Base-by-base conservation (phyloP, 805 yeast species). In the Blastobotrys peoriensis region DNA sequence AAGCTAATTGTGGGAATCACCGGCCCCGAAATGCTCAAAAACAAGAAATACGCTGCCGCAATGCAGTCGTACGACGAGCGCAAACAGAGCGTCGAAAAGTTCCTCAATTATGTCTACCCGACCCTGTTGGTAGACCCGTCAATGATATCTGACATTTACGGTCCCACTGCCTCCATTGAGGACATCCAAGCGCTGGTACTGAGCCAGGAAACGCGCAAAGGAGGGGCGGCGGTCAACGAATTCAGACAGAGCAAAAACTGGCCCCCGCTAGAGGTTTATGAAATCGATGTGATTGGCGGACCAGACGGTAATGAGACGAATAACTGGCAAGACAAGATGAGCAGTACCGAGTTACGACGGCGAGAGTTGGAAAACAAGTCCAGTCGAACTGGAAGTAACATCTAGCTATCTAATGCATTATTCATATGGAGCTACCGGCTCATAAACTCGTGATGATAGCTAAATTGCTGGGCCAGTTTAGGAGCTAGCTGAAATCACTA, bases 61-160 rank as follows among this genome's bases (percentile, higher is more conserved):
- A 58, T 93, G 47, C 82, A 93, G 55, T 47, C 75, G 0, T 84
- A 73, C 52, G 74, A 71, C 0, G 43, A 39, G 10, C 71, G 98
- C 45, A 69, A 70, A 4, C 52, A 54, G 0, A 58, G 58, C 1
- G 84, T 83, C 0, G 48, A 58, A 1, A 41, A 55, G 0, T 87
- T 87, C 57, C 48, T 91, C 3, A 52, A 56, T 1, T 54, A 67
- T 21, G 56, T 79, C 8, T 69, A 70, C 35, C 80, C 86, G 3
- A 47, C 56, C 0, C 57, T 81, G 4, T 45, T 50, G 0, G 65
- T 78, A 8, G 78, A 79, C 22, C 66, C 82, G 1, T 74, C 73
- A 41, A 78, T 82, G 51, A 80, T 93, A 38, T 74, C 79, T 48
- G 98, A 93, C 60, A 74, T 89, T 0, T 88, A 94, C 64, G 99